Evolutionary conservation across 2,329 filamentous ascomycete genomes (phyloP), one percentile per base, ranked within the genome.

Genomic region (Neospermospora avenae): DNA sequence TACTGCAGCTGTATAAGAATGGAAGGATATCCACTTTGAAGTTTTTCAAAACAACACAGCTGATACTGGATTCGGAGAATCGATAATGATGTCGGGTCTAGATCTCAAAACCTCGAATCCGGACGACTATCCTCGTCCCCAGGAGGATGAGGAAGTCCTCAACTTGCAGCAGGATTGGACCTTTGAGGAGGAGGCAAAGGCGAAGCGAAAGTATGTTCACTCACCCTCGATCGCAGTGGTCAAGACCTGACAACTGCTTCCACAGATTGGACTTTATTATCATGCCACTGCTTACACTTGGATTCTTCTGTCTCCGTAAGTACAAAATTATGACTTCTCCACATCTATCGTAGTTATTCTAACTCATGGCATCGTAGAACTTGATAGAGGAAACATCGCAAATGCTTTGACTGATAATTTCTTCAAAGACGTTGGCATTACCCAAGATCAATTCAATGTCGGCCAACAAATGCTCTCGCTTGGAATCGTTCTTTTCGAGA

Each of bases 361-460:
- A 37, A 28, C 37, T 41, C 3, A 20, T 18, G 2, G 39, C 18
- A 22, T 16, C 20, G 37, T n/a, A 58, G 57, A 58, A 45, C 64
- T 73, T 52, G 72, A 74, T 56, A 65, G 71, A 31, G 68, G 69
- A n/a, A 74, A 74, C 56, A 70, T 74, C 51, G 66, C 70, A 35
- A 73, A 70, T 46, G 72, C 71, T 16, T 55, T 74, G 42, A 74
- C 73, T 16, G 68, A 65, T 48, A 70, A 67, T n/a, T 68, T 73
- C 42, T 66, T 63, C 8, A 53, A 62, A 22, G 72, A 73, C 31
- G 61, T 73, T 1, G 64, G 67, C 13, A 67, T 74, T 31, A 64
- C 57, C 22, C 70, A 69, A 31, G 53, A 69, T 55, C 60, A 69
- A 52, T 66, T 72, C 57, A 74, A 74, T 51, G 56, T 69, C 14